Evolutionary conservation across 257 asterid genomes (phyloP), one percentile per base, ranked within the genome.

Genomic region (Parsonsia alboflavescens): DNA sequence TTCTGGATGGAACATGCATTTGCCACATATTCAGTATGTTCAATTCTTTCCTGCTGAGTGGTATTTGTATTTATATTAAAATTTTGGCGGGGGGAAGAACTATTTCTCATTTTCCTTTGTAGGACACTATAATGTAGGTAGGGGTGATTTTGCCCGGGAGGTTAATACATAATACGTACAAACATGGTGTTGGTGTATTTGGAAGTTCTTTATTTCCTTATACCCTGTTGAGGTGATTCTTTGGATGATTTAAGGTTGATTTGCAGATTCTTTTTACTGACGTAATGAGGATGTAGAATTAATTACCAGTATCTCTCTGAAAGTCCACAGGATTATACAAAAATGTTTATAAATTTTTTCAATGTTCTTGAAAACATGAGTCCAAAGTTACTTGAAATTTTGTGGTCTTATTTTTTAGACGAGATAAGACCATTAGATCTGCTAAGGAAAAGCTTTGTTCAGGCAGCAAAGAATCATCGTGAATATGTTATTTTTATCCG

Each of bases 1-100:
- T 88, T 88, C 85, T 94, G 91, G 92, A 92, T 94, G 99, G 99
- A 94, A 86, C 92, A 82, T 89, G 93, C 99, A 66, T 90, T 94
- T 77, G 87, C 76, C 80, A 87, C 97, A 75, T 94, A 94, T 81
- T 76, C 84, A 78, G 98, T 94, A 87, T 73, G 87, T 71, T 66
- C 49, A 53, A 62, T 56, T 70, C 75, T 70, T 68, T 76, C 64
- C 80, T 84, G 68, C 39, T 17, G 69, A 45, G 22, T 57, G 42
- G 54, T 62, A 54, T 80, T 17, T 70, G 39, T 65, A 15, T 54
- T 30, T 42, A 30, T 46, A 54, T 64, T 71, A 70, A 33, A 64
- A 28, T 45, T n/a, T n/a, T n/a, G n/a, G 41, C 7, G 42, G 10
- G 15, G 49, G 2, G 8, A 24, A 11, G 33, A 57, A 72, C 68